Evolutionary conservation across 306 rosid species (phyloP).

Genomic region (Fragaria ananassa): DNA sequence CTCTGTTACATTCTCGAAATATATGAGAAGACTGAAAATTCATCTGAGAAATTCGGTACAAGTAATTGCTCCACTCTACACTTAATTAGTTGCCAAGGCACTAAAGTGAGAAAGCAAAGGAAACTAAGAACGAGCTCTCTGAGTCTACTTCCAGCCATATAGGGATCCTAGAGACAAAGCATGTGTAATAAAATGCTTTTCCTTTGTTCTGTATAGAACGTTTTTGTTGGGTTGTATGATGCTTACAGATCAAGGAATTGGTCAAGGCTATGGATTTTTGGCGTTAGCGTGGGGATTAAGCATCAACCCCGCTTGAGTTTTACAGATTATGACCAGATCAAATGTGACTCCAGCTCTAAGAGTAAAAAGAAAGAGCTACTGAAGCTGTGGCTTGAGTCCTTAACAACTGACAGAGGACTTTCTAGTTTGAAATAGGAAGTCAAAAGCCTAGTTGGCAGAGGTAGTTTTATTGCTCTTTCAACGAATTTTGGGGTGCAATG

Average conservation of each 20-base stretch:
- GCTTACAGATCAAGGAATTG: not conserved
- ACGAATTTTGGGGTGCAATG: no score
- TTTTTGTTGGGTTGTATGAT: not conserved
- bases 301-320: not conserved
- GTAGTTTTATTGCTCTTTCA: not conserved
- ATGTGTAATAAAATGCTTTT: not conserved
- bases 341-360: not conserved
- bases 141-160: no score
- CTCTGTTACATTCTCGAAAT: no score
- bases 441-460: not conserved
- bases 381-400: not conserved
- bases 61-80: no score
- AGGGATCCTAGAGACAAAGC: not conserved
- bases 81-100: no score
- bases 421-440: no score
- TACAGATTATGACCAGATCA: not conserved
- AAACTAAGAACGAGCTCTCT: no score
- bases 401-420: not conserved
- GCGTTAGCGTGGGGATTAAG: not conserved
- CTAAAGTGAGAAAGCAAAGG: no score
- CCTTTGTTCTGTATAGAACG: not conserved
- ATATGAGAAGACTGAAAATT: no score
- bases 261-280: not conserved
- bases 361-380: not conserved
- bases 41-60: no score